Percentiles rank a stretch among this genome's conserved stretches.
These are phyloP conservation scores for Colletotrichum sidae DNA, from an alignment of 2,329 filamentous ascomycete species.

Conservation along the genomic window DNA sequence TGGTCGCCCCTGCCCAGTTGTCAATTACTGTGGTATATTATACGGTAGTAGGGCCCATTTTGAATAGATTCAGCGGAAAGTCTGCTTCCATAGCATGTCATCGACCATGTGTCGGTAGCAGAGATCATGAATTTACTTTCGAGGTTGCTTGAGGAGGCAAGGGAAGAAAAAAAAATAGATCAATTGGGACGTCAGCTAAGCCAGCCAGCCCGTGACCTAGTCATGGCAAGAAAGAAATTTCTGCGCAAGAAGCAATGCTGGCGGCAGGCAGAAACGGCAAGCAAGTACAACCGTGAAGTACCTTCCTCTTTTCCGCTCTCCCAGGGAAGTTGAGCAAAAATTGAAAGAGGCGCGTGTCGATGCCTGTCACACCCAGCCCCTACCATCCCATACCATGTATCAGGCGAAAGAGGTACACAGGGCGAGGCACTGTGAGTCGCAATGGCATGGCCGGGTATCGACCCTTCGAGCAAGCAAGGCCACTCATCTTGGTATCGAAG, in stretches of 20 bases:
- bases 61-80: too few species aligned
- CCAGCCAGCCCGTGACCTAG: background rate
- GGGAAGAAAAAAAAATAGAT: background rate
- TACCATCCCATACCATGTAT: too few species aligned
- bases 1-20: background rate
- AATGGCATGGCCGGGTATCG: slow-evolving; percentile 9
- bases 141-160: slow-evolving; percentile 31
- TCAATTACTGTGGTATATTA: too few species aligned
- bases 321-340: slow-evolving; percentile 26
- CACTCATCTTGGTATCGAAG: slow-evolving; percentile 7
- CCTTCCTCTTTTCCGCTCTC: slow-evolving; percentile 9
- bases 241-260: too few species aligned
- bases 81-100: too few species aligned
- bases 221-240: background rate
- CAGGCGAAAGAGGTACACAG: slow-evolving; percentile 26
- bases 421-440: slow-evolving; percentile 22
- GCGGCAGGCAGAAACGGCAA: slow-evolving; percentile 1
- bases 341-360: slow-evolving; percentile 23
- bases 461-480: background rate
- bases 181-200: too few species aligned
- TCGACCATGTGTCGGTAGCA: too few species aligned
- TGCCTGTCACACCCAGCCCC: slow-evolving; percentile 17
- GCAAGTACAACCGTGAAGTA: slow-evolving; percentile 23
- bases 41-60: too few species aligned
- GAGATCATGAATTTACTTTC: background rate